These are phyloP conservation scores for Helotiales sp. DNA, from an alignment of 2,329 filamentous ascomycete genomes.

Conservation along the genomic window DNA sequence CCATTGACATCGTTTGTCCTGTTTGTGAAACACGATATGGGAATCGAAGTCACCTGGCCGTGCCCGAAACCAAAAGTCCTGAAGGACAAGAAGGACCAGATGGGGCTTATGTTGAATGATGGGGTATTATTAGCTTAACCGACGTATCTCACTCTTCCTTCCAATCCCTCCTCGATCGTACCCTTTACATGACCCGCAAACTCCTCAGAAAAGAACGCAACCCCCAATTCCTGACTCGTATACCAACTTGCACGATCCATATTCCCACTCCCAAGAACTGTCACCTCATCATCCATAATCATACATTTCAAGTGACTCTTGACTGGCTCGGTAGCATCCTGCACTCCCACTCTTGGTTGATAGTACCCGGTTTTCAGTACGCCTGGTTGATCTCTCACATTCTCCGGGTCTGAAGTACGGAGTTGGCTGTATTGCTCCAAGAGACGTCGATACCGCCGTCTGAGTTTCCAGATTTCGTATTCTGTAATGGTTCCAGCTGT, in stretches of 20 bases:
- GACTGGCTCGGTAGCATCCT: slow-evolving; percentile 54
- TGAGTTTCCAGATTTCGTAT: slow-evolving; percentile 59
- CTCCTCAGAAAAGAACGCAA: slow-evolving; percentile 51
- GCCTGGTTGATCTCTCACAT: slow-evolving; percentile 27
- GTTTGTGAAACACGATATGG: no score
- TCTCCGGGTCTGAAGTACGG: slow-evolving; percentile 18
- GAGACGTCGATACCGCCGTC: slow-evolving; percentile 51
- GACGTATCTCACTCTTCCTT: slow-evolving; percentile 16
- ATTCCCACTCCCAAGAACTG: slow-evolving; percentile 77
- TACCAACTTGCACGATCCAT: slow-evolving; percentile 85
- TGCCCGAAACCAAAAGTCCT: no score
- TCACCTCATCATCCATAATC: slow-evolving; percentile 66
- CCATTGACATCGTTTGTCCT: no score
- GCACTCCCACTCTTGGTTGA: slow-evolving; percentile 27
- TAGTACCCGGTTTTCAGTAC: slow-evolving; percentile 31
- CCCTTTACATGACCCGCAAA: slow-evolving; percentile 35
- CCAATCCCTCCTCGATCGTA: slow-evolving; percentile 17
- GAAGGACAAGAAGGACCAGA: no score
- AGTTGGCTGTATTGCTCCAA: slow-evolving; percentile 22
- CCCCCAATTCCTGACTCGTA: slow-evolving; percentile 80
- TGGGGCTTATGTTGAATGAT: no score
- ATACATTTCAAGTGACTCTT: slow-evolving; percentile 78
- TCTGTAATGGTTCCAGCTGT: slow-evolving; percentile 75
- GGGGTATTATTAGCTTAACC: neutral
- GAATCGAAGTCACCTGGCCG: no score